phyloP scores from a whole-genome alignment of 1,139 yeast species.

The Saccharomycopsis phalli region DNA sequence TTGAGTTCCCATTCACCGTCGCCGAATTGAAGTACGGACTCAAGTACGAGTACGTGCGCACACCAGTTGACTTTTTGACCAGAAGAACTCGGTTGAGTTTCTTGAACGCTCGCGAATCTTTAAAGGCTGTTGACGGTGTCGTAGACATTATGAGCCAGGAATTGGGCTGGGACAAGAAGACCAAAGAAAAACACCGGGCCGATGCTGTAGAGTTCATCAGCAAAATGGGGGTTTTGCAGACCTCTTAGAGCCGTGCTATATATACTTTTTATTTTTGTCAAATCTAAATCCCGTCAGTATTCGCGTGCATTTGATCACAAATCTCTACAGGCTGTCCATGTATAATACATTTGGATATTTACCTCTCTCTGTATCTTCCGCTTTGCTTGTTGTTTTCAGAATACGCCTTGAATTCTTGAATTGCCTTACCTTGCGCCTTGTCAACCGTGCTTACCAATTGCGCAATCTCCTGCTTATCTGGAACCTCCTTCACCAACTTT shows the following conservation, averaged over 20 bases:
- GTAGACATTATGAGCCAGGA: constrained; percentile 79
- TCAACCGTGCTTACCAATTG: constrained; percentile 83
- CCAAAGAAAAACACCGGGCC: constrained; percentile 46
- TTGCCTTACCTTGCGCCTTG: constrained; percentile 86
- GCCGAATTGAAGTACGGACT: constrained; percentile 85
- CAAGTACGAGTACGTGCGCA: constrained; percentile 76
- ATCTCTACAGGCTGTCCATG: neutral
- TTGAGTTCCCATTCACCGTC: constrained; percentile 83
- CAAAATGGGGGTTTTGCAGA: constrained; percentile 38
- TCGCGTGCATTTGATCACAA: neutral
- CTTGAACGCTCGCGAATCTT: constrained; percentile 80
- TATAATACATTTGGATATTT: neutral
- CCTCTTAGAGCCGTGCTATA: neutral
- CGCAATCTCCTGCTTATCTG: constrained; percentile 61
- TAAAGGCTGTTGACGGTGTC: constrained; percentile 73
- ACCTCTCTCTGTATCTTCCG: neutral
- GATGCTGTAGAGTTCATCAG: constrained; percentile 52
- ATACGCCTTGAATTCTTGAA: constrained; percentile 68
- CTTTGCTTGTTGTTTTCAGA: constrained; percentile 42
- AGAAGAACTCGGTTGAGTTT: constrained; percentile 93
- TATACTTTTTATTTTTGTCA: neutral
- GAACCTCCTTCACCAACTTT: constrained; percentile 75
- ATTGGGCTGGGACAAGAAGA: constrained; percentile 60
- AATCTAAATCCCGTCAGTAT: neutral
- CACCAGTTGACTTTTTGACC: constrained; percentile 84